phyloP scores from a whole-genome alignment of 495 filamentous ascomycete species.

The Letharia lupina region DNA sequence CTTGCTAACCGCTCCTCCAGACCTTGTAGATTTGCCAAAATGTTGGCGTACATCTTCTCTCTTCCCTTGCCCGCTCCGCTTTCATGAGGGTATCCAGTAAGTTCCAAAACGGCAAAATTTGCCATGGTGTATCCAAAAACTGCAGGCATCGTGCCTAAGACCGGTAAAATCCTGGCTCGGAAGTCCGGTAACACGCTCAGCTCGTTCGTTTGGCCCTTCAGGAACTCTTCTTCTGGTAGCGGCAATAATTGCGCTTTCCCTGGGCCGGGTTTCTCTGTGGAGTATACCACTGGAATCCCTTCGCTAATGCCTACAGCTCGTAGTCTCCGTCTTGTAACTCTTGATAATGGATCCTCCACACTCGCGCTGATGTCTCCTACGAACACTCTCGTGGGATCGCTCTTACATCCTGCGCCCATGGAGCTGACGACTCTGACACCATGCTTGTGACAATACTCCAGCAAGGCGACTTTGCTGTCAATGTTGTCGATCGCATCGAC shows the following conservation, averaged over 20 bases:
- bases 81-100: slow-evolving; percentile 82
- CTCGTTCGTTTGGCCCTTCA: slow-evolving; percentile 80
- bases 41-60: slow-evolving; percentile 82
- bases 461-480: slow-evolving; percentile 83
- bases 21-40: slow-evolving; percentile 62
- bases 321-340: slow-evolving; percentile 69
- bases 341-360: slow-evolving; percentile 82
- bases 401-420: slow-evolving; percentile 97
- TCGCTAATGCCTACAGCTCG: slow-evolving; percentile 70
- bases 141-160: slow-evolving; percentile 93
- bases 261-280: slow-evolving; percentile 80
- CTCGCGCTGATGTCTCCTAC: slow-evolving; percentile 87
- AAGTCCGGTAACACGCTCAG: slow-evolving; percentile 86
- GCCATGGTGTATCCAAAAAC: slow-evolving; percentile 86
- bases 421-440: slow-evolving; percentile 76
- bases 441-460: slow-evolving; percentile 77
- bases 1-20: slow-evolving; percentile 64
- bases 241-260: slow-evolving; percentile 87
- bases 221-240: slow-evolving; percentile 78
- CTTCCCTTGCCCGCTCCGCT: slow-evolving; percentile 69
- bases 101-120: slow-evolving; percentile 80
- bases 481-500: slow-evolving; percentile 99
- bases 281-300: slow-evolving; percentile 88
- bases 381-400: slow-evolving; percentile 84
- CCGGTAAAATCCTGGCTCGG: slow-evolving; percentile 83